Evolutionary conservation across 306 rosid genomes (phyloP).

Genomic region (Fragaria nilgerrensis): DNA sequence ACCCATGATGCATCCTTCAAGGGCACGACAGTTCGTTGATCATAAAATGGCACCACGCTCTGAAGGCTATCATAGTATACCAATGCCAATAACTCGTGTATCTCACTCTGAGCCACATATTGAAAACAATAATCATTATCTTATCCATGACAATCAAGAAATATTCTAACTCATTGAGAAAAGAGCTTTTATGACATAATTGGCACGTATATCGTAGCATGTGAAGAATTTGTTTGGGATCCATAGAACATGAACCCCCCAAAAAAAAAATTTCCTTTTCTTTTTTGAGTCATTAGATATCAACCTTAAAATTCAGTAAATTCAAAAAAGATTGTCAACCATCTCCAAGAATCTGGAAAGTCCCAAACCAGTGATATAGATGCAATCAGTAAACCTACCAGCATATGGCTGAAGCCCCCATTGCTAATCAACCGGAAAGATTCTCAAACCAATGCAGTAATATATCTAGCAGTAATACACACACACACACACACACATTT

Average conservation of each 20-base stretch:
- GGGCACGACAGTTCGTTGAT: slow-evolving; percentile 84
- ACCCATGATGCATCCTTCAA: slow-evolving; percentile 77
- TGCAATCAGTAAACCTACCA: background rate
- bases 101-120: slow-evolving; percentile 66
- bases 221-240: slow-evolving; percentile 18
- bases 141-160: slow-evolving; percentile 20
- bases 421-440: slow-evolving; percentile 11
- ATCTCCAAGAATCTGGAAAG: background rate
- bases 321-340: background rate
- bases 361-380: background rate
- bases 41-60: slow-evolving; percentile 93
- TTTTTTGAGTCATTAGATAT: slow-evolving; percentile 19
- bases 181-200: slow-evolving; percentile 3
- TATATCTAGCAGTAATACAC: background rate
- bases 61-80: slow-evolving; percentile 98
- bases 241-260: slow-evolving; percentile 16
- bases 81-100: slow-evolving; percentile 91
- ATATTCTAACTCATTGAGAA: slow-evolving; percentile 19
- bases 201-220: slow-evolving; percentile 13
- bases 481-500: too few relatives aligned
- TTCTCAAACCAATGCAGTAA: slow-evolving; percentile 6
- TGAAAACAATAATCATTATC: slow-evolving; percentile 12
- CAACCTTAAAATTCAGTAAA: background rate
- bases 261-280: too few relatives aligned
- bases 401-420: background rate